A percentile compares a stretch with the other conserved stretches of the same genome.
These are phyloP conservation scores for Taphrina pruni DNA, from an alignment of 1,139 yeast species.

Conservation along the genomic window DNA sequence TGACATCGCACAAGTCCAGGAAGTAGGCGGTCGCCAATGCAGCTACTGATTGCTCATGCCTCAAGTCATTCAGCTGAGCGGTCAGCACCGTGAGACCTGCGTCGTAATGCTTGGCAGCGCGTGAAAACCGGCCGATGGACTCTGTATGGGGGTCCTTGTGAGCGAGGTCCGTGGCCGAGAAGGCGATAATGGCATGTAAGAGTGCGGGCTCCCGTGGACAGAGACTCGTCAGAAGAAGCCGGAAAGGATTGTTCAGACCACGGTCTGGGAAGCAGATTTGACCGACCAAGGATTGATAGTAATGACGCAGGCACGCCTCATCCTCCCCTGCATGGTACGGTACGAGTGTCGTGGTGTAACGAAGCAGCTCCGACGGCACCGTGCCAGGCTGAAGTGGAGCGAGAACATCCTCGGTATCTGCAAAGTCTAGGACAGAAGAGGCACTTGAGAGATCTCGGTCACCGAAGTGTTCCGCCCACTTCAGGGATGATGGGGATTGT, in stretches of 20 bases:
- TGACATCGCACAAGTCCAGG: conserved; percentile 22
- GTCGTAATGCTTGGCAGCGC: conserved; percentile 24
- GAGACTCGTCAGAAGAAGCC: conserved; percentile 17
- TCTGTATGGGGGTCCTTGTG: conserved; percentile 16
- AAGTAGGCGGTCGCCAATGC: conserved; percentile 37
- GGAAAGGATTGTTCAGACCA: conserved; percentile 35
- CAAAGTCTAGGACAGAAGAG: conserved; percentile 14
- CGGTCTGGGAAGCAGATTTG: conserved; percentile 32
- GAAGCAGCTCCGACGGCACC: conserved; percentile 22
- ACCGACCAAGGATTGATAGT: conserved; percentile 3
- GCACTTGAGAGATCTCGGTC: conserved; percentile 10
- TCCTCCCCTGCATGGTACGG: conserved; percentile 21
- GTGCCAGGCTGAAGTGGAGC: neutral
- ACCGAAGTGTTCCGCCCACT: conserved; percentile 40
- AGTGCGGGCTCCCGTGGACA: conserved; percentile 40
- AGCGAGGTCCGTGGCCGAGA: conserved; percentile 36
- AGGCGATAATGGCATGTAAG: conserved; percentile 33
- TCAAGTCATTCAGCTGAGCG: conserved; percentile 20
- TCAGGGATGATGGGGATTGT: conserved; percentile 23
- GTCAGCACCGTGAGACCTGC: conserved; percentile 14
- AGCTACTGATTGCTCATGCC: conserved; percentile 29
- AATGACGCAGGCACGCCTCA: conserved; percentile 27
- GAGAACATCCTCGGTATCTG: conserved; percentile 6
- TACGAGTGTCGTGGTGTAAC: conserved; percentile 18
- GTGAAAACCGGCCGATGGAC: conserved; percentile 10